phyloP scores from a whole-genome alignment of 441 rosid genomes.

The Adansonia rubrostipa region DNA sequence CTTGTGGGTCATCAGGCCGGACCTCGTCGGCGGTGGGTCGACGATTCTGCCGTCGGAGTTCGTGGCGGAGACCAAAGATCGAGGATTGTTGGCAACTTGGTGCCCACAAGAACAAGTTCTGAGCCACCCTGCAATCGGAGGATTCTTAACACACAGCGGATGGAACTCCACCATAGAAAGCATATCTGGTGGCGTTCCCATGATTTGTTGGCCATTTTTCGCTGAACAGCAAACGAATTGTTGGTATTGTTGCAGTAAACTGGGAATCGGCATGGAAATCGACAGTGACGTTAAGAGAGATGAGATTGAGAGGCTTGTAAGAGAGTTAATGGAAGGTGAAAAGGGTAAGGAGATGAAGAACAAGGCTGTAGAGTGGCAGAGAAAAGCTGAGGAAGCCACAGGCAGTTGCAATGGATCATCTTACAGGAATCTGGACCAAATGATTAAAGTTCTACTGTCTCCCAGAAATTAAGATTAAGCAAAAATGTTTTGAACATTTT shows the following conservation, averaged over 20 bases:
- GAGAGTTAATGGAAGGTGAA: conserved; percentile 46
- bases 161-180: conserved; percentile 51
- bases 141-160: conserved; percentile 48
- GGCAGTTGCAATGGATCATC: conserved; percentile 34
- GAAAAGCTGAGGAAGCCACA: conserved; percentile 34
- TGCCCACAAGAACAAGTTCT: conserved; percentile 49
- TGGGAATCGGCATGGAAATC: conserved; percentile 45
- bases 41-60: conserved; percentile 40
- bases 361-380: conserved; percentile 38
- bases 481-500: no score
- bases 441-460: conserved; percentile 35
- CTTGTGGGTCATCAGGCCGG: conserved; percentile 49
- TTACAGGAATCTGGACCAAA: conserved; percentile 31
- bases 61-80: conserved; percentile 29
- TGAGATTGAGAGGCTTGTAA: conserved; percentile 40
- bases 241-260: conserved; percentile 33
- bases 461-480: background rate
- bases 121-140: conserved; percentile 42
- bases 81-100: conserved; percentile 41
- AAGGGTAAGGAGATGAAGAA: conserved; percentile 42
- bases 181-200: conserved; percentile 30
- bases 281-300: conserved; percentile 37
- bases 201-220: conserved; percentile 55
- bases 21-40: conserved; percentile 36
- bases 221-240: conserved; percentile 47